Percentiles rank a stretch among this genome's conserved stretches.
Evolutionary conservation across 2,329 filamentous ascomycete species (phyloP).

Genomic region (Talaromyces atroroseus): DNA sequence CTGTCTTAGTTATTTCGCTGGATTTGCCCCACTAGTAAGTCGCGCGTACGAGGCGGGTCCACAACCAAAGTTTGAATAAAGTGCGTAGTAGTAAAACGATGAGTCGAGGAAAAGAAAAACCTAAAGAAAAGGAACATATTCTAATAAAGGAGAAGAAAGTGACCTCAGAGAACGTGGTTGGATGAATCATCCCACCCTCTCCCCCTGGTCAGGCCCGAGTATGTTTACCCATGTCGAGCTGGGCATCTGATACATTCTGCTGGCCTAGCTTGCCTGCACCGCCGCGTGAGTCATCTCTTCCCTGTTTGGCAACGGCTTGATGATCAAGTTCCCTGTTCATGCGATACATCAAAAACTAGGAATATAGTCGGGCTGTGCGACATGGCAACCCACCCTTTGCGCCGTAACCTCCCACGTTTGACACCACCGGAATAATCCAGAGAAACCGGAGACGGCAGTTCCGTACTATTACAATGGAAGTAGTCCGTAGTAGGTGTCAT

Average conservation of each 20-base stretch:
- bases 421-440: slow-evolving; percentile 7
- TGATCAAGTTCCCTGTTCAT: slow-evolving; percentile 16
- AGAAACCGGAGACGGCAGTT: slow-evolving; percentile 4
- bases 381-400: slow-evolving; percentile 21
- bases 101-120: neutral
- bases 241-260: slow-evolving; percentile 19
- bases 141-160: neutral
- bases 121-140: neutral
- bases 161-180: neutral
- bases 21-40: neutral
- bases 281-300: slow-evolving; percentile 17
- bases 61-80: neutral
- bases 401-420: slow-evolving; percentile 9
- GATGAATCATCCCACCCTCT: slow-evolving; percentile 14
- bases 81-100: neutral
- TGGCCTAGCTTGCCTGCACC: slow-evolving; percentile 8
- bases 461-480: neutral
- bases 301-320: slow-evolving; percentile 18
- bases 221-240: slow-evolving; percentile 9
- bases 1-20: neutral
- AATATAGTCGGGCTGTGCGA: slow-evolving; percentile 18
- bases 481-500: slow-evolving; percentile 6
- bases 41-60: neutral
- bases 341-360: slow-evolving; percentile 8
- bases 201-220: slow-evolving; percentile 13